These are phyloP conservation scores for Trifolium pratense DNA, from an alignment of 306 rosid species.

Conservation along the genomic window DNA sequence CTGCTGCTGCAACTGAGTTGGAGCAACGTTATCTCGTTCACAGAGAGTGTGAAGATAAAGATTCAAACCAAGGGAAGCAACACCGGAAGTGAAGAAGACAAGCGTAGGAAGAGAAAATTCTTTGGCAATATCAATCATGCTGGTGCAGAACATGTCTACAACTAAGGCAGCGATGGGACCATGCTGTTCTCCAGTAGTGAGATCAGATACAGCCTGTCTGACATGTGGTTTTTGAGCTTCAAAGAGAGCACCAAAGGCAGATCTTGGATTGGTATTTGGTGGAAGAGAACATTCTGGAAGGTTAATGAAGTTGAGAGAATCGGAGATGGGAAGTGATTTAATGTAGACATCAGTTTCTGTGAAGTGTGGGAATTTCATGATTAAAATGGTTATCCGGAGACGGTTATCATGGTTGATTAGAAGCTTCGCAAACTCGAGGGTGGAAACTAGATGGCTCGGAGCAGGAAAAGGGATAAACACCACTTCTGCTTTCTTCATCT, in stretches of 20 bases:
- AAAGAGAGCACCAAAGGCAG: neutral
- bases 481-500: neutral
- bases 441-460: neutral
- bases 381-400: neutral
- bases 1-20: neutral
- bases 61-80: neutral
- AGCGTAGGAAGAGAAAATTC: neutral
- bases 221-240: neutral
- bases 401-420: neutral
- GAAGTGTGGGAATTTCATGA: neutral
- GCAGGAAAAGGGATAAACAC: neutral
- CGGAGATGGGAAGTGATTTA: neutral
- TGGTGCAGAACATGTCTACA: conserved; percentile 6
- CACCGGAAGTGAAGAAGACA: neutral
- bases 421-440: neutral
- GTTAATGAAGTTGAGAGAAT: neutral
- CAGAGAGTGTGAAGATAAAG: neutral
- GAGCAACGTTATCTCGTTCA: neutral
- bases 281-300: neutral
- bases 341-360: neutral
- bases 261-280: neutral
- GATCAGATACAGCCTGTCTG: neutral
- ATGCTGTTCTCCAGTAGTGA: neutral
- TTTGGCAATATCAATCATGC: neutral
- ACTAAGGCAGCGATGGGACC: neutral